phyloP scores from a whole-genome alignment of 495 filamentous ascomycete species.

The Sporormia fimetaria region DNA sequence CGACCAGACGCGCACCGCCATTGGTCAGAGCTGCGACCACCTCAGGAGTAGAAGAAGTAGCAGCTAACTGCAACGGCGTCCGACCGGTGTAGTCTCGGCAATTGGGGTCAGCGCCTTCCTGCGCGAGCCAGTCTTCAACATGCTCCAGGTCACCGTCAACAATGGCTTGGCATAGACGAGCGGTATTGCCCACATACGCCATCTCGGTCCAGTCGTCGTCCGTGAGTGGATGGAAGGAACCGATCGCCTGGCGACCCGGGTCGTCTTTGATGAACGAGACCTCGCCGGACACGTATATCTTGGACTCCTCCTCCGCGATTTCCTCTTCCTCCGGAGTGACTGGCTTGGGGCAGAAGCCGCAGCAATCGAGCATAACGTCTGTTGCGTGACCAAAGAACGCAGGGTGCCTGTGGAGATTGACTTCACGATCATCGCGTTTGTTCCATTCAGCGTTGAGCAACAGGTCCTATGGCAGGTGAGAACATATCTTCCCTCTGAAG shows the following conservation, averaged over 20 bases:
- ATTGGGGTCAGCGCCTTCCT: constrained; percentile 51
- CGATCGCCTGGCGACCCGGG: constrained; percentile 62
- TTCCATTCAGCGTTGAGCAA: constrained; percentile 86
- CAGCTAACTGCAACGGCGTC: constrained; percentile 66
- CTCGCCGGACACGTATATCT: constrained; percentile 58
- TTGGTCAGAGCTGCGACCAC: constrained; percentile 63
- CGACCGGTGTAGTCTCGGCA: constrained; percentile 62
- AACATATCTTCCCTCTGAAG: no score
- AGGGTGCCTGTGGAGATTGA: constrained; percentile 69
- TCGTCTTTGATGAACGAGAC: constrained; percentile 66
- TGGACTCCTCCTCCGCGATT: constrained; percentile 55
- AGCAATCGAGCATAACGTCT: constrained; percentile 67
- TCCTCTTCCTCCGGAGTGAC: constrained; percentile 57
- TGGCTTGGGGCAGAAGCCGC: constrained; percentile 60
- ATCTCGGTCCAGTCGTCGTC: constrained; percentile 70
- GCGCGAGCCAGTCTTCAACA: constrained; percentile 55
- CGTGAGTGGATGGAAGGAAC: constrained; percentile 66
- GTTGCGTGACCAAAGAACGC: constrained; percentile 56
- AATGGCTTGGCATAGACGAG: constrained; percentile 62
- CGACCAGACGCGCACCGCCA: constrained; percentile 56
- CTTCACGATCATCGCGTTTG: constrained; percentile 52
- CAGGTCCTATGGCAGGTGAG: no score
- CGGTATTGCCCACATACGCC: constrained; percentile 64
- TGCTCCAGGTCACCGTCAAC: constrained; percentile 53
- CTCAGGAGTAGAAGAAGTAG: constrained; percentile 51